Base-by-base conservation (phyloP, 305 asterid species). In the Euphrasia arctica region DNA sequence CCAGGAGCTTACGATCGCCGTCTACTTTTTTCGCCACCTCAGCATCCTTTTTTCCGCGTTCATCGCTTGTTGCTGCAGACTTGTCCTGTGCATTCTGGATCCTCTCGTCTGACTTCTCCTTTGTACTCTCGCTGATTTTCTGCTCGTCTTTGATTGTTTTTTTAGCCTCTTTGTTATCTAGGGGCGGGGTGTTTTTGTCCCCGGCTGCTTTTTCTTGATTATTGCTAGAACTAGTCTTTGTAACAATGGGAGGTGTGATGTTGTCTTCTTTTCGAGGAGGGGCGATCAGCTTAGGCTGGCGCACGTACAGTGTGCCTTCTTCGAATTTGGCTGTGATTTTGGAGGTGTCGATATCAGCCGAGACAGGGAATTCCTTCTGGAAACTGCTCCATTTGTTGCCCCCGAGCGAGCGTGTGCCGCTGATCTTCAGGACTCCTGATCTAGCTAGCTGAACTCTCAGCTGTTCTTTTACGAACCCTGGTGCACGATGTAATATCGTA, bases 301-400 rank as follows among this genome's bases (percentile, higher is more conserved):
- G 79, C 4, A 91, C 39, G 58, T 70, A 76, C 6, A 91, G 51
- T 43, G 75, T 62, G 12, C 83, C 95, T 0, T 60, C 78, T 41
- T 86, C 96, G 55, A 84, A 86, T 72, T 74, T 88, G 4, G 96
- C 95, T 8, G 56, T 63, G 76, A 91, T 88, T 64, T 74, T 79
- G 56, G 43, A 58, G 62, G 78, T 72, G 69, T 86, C 84, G 50
- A 73, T 78, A 43, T 80, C 70, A 18, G 80, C 62, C 0, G 85
- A 64, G 49, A 91, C 48, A 0, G 73, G 84, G 55, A 80, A 79
- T 7, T 84, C 84, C 63, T 84, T 84, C 5, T 55, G 76, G 13
- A 91, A 88, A 2, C 74, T 73, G 71, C 71, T 72, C 82, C 50
- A 70, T 57, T 70, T 77, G 72, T 66, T 68, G n/a, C 56, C 66